These are phyloP conservation scores for Phialophora macrospora DNA, from an alignment of 2,329 filamentous ascomycete genomes.

Conservation along the genomic window DNA sequence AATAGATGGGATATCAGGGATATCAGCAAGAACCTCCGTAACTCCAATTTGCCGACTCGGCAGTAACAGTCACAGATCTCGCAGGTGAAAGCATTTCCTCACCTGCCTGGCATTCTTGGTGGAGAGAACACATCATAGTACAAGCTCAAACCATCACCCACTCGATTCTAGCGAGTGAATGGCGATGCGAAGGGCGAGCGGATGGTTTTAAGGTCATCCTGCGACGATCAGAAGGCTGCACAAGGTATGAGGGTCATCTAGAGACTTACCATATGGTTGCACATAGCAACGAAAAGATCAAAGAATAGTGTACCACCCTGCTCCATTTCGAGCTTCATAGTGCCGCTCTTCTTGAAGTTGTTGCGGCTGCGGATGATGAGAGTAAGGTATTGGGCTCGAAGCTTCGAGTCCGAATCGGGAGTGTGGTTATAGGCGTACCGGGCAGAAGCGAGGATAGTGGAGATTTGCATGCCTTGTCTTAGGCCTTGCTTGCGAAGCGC, in stretches of 20 bases:
- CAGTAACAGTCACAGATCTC: slow-evolving; percentile 11
- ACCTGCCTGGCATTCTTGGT: slow-evolving; percentile 25
- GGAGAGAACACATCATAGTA: slow-evolving; percentile 18
- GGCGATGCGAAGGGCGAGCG: slow-evolving; percentile 38
- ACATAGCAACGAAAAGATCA: slow-evolving; percentile 89
- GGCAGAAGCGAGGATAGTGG: slow-evolving; percentile 84
- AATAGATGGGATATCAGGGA: slow-evolving; percentile 12
- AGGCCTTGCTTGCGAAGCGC: slow-evolving; percentile 88
- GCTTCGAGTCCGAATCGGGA: slow-evolving; percentile 85
- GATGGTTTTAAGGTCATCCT: slow-evolving; percentile 41
- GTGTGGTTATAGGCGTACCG: slow-evolving; percentile 88
- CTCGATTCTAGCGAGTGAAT: slow-evolving; percentile 32
- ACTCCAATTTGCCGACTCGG: slow-evolving; percentile 8
- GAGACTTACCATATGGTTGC: slow-evolving; percentile 78
- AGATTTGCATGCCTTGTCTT: slow-evolving; percentile 80
- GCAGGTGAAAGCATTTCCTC: not conserved
- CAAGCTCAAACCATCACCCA: slow-evolving; percentile 2
- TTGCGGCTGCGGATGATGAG: slow-evolving; percentile 85
- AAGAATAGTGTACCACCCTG: slow-evolving; percentile 87
- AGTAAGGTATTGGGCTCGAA: slow-evolving; percentile 87
- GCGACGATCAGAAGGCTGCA: slow-evolving; percentile 1
- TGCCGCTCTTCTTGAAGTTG: slow-evolving; percentile 91
- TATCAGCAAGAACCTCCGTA: slow-evolving; percentile 1
- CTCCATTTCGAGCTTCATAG: slow-evolving; percentile 95
- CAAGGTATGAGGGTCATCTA: not conserved